phyloP scores from a whole-genome alignment of 495 filamentous ascomycete species.

The Neurospora cerealis region DNA sequence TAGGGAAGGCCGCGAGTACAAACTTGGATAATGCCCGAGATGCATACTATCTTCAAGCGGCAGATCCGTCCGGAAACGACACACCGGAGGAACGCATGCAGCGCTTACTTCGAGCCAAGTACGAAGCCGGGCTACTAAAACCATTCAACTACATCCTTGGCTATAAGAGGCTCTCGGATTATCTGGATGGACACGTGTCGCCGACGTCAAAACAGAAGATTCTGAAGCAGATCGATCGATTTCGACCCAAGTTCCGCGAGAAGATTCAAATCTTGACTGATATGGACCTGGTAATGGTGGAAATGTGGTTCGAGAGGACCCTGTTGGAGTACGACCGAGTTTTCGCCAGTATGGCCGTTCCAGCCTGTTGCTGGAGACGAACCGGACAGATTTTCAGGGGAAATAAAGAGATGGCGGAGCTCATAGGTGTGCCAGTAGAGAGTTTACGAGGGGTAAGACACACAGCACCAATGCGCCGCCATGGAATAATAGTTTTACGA shows the following conservation, averaged over 20 bases:
- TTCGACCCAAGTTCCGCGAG: slow-evolving; percentile 91
- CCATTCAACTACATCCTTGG: slow-evolving; percentile 98
- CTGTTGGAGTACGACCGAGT: slow-evolving; percentile 97
- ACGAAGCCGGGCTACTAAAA: slow-evolving; percentile 85
- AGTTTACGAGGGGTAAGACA: slow-evolving; percentile 74
- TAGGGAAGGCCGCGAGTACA: slow-evolving; percentile 47
- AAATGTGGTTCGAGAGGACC: slow-evolving; percentile 96
- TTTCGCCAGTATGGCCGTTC: slow-evolving; percentile 97
- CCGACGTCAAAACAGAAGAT: slow-evolving; percentile 76
- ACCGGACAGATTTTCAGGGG: slow-evolving; percentile 97
- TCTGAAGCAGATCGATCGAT: slow-evolving; percentile 77
- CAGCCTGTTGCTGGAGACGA: slow-evolving; percentile 93
- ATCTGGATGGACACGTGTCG: slow-evolving; percentile 82
- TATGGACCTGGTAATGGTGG: slow-evolving; percentile 83
- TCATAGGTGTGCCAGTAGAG: slow-evolving; percentile 89
- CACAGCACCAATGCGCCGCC: neutral
- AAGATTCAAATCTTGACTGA: slow-evolving; percentile 85
- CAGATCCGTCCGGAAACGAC: slow-evolving; percentile 86
- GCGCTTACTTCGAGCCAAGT: slow-evolving; percentile 87
- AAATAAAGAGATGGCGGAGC: slow-evolving; percentile 97
- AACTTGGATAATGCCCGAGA: slow-evolving; percentile 70
- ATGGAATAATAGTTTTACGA: neutral
- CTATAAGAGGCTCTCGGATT: slow-evolving; percentile 76
- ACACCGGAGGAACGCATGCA: slow-evolving; percentile 92
- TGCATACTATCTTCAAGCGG: slow-evolving; percentile 95